A percentile compares a stretch with the other conserved stretches of the same genome.
Evolutionary conservation across 192 early-diverging fungal species (phyloP).

Genomic region (Phycomyces nitens): DNA sequence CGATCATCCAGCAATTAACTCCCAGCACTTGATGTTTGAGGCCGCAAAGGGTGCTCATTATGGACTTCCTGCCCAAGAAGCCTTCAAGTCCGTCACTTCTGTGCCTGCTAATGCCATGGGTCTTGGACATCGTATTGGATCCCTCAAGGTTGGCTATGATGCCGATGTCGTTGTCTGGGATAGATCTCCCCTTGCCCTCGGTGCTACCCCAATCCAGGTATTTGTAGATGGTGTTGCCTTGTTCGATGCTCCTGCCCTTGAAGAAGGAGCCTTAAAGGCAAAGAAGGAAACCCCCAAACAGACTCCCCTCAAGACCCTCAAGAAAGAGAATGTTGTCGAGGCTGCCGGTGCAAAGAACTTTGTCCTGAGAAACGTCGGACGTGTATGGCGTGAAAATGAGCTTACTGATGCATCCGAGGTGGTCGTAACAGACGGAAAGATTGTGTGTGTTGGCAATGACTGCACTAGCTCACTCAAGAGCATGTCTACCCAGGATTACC

Average conservation of each 20-base stretch:
- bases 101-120: conserved; percentile 70
- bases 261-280: neutral
- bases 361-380: conserved; percentile 21
- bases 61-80: conserved; percentile 55
- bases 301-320: too few species aligned
- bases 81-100: conserved; percentile 65
- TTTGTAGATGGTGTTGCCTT: conserved; percentile 69
- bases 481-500: neutral
- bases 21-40: conserved; percentile 72
- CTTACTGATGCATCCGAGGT: neutral
- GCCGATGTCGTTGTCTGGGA: conserved; percentile 83
- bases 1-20: conserved; percentile 76
- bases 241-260: conserved; percentile 39
- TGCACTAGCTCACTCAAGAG: conserved; percentile 11
- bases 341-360: neutral
- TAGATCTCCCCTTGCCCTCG: conserved; percentile 61
- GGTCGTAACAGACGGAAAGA: conserved; percentile 42
- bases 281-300: conserved; percentile 20
- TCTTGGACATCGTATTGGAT: conserved; percentile 63
- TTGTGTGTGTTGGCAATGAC: conserved; percentile 45
- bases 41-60: conserved; percentile 72
- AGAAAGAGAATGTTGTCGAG: neutral
- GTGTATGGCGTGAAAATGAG: conserved; percentile 12
- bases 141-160: conserved; percentile 63
- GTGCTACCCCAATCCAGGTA: conserved; percentile 73